Conservation (phyloP, 2,329 filamentous ascomycete genomes). For the Exophiala viscosa region DNA sequence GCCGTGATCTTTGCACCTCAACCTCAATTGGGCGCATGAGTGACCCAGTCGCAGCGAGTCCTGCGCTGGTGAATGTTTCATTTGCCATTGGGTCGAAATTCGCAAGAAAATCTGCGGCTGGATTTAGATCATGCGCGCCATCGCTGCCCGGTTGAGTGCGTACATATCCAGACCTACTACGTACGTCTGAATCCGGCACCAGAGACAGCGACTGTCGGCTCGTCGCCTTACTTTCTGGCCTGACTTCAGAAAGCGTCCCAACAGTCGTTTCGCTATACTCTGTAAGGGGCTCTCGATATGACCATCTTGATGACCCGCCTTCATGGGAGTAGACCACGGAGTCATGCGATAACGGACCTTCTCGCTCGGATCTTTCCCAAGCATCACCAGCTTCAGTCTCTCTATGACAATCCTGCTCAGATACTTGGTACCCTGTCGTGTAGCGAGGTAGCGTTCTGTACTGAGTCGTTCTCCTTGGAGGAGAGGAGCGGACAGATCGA, state of each 20-base stretch:
- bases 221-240: conserved; percentile 11
- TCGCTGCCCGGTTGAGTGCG: not conserved
- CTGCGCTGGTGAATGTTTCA: not conserved
- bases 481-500: not conserved
- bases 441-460: not conserved
- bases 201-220: conserved; percentile 5
- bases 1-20: too few species aligned
- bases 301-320: conserved; percentile 11
- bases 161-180: not conserved
- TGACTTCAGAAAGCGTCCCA: conserved; percentile 5
- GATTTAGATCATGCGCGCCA: conserved; percentile 3
- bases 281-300: conserved; percentile 10
- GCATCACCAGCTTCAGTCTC: not conserved
- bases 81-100: conserved; percentile 18
- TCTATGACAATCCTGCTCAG: not conserved
- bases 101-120: conserved; percentile 22
- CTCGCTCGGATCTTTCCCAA: not conserved
- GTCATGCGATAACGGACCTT: conserved; percentile 7
- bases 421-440: not conserved
- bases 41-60: not conserved
- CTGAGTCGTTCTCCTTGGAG: not conserved
- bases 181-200: conserved; percentile 1
- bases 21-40: not conserved
- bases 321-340: conserved; percentile 16
- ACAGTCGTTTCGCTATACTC: conserved; percentile 6